phyloP scores from a whole-genome alignment of 164 flowering plant genomes.

The Aristolochia contorta region DNA sequence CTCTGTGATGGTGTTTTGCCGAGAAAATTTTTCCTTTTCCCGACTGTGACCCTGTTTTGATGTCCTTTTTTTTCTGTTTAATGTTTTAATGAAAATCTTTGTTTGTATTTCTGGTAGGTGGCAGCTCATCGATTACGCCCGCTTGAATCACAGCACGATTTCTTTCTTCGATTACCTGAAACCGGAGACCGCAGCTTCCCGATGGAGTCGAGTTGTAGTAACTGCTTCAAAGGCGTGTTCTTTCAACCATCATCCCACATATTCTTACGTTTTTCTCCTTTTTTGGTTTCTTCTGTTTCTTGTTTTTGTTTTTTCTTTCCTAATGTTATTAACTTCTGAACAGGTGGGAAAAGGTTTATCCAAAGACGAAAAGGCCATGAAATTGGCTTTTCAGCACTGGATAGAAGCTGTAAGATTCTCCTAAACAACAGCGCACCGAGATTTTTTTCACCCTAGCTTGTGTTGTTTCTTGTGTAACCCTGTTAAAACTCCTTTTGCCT shows the following conservation, averaged over 20 bases:
- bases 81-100: not conserved
- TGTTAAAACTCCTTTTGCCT: not conserved
- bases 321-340: not conserved
- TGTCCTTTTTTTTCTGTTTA: not conserved
- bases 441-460: too few species aligned
- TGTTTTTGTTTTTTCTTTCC: not conserved
- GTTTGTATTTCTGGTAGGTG: slow-evolving; percentile 33
- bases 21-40: not conserved
- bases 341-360: slow-evolving; percentile 87
- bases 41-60: not conserved
- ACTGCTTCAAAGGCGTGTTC: slow-evolving; percentile 74
- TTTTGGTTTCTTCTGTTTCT: not conserved
- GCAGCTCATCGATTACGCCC: slow-evolving; percentile 66
- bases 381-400: slow-evolving; percentile 90
- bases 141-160: slow-evolving; percentile 58
- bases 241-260: not conserved
- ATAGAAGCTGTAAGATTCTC: slow-evolving; percentile 72
- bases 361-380: slow-evolving; percentile 55
- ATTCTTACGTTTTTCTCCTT: not conserved
- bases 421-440: not conserved
- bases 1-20: not conserved
- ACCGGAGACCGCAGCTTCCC: slow-evolving; percentile 49
- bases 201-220: slow-evolving; percentile 54
- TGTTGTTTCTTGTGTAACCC: not conserved
- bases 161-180: slow-evolving; percentile 57